phyloP scores from a whole-genome alignment of 345 rosid genomes.

The Zanthoxylum bungeanum region DNA sequence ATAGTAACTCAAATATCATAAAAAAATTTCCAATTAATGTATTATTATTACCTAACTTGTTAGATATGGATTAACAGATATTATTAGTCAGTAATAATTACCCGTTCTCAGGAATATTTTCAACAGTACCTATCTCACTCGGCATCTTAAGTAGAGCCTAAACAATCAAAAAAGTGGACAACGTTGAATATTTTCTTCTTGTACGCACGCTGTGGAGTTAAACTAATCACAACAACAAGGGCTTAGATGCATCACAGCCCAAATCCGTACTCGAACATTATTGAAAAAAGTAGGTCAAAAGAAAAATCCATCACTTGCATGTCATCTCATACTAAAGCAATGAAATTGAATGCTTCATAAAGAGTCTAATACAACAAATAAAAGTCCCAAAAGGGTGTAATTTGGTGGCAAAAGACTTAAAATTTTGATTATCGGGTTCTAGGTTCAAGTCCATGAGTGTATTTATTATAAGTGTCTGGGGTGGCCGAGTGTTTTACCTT shows the following conservation, averaged over 20 bases:
- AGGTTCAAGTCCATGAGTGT: no score
- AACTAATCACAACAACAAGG: no score
- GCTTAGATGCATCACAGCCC: conserved; percentile 14
- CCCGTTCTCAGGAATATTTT: conserved; percentile 94
- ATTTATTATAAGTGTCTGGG: no score
- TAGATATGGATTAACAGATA: background rate
- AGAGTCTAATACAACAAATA: no score
- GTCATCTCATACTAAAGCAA: background rate
- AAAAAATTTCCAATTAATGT: no score
- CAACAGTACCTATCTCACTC: conserved; percentile 81
- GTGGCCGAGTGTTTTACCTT: no score
- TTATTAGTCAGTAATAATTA: conserved; percentile 12
- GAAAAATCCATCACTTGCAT: background rate
- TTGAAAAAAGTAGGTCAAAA: background rate
- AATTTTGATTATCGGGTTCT: no score
- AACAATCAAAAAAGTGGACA: conserved; percentile 20
- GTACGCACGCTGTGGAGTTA: no score
- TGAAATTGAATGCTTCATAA: background rate
- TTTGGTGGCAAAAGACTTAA: no score
- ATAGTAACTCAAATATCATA: background rate
- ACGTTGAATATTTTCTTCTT: no score
- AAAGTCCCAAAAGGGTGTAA: no score
- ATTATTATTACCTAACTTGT: background rate
- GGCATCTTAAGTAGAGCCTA: conserved; percentile 99
- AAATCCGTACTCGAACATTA: background rate